These are phyloP conservation scores for Dryadomyces quercus-mongolicae DNA, from an alignment of 2,329 filamentous ascomycete genomes.

Conservation along the genomic window DNA sequence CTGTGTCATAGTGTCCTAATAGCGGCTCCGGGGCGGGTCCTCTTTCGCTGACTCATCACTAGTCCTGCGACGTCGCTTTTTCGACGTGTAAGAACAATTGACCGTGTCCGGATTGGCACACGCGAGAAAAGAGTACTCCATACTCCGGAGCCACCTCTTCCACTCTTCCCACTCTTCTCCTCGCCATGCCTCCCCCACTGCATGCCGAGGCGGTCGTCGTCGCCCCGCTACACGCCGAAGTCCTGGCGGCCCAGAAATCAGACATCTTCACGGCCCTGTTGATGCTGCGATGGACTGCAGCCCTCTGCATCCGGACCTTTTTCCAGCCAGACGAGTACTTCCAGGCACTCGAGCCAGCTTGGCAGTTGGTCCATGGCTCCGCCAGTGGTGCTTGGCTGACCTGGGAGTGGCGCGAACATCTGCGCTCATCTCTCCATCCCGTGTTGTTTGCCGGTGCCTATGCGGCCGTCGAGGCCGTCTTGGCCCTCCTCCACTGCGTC, in stretches of 20 bases:
- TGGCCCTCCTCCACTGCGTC: conserved; percentile 40
- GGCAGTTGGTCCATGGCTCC: conserved; percentile 72
- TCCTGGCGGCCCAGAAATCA: conserved; percentile 18
- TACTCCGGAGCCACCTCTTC: too few relatives aligned
- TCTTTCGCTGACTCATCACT: too few relatives aligned
- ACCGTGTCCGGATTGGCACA: too few relatives aligned
- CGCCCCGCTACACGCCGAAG: conserved; percentile 14
- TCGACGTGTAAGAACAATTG: too few relatives aligned
- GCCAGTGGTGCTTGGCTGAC: conserved; percentile 81
- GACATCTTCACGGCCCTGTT: conserved; percentile 35
- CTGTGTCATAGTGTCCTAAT: too few relatives aligned
- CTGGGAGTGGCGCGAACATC: conserved; percentile 89
- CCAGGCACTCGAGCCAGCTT: conserved; percentile 89
- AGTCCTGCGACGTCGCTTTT: too few relatives aligned
- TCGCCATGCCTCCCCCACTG: too few relatives aligned
- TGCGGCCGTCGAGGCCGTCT: conserved; percentile 43
- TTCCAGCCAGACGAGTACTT: conserved; percentile 99
- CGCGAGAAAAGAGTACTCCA: too few relatives aligned
- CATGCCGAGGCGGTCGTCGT: conserved; percentile 2
- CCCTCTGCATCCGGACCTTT: conserved; percentile 70
- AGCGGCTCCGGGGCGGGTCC: too few relatives aligned
- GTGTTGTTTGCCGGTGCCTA: conserved; percentile 71
- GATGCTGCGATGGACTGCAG: conserved; percentile 66
- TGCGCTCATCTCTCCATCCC: conserved; percentile 89
- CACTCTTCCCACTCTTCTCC: too few relatives aligned